A percentile compares a stretch with the other conserved stretches of the same genome.
Evolutionary conservation across 1,284 basidiomycete genomes (phyloP).

Genomic region (Austroboletus rostrupii): DNA sequence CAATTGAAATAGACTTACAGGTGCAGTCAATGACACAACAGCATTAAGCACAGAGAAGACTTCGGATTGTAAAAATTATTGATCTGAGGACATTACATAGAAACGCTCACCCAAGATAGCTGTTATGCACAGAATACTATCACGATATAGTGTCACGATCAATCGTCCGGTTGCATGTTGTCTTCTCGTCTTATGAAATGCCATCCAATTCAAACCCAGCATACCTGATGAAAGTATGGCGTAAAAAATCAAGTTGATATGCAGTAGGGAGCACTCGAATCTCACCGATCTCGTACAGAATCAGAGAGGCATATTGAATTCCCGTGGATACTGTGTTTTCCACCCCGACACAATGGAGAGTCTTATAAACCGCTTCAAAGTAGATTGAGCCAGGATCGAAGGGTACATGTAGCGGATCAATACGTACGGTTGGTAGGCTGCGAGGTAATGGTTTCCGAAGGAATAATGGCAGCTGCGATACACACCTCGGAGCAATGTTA

Average conservation of each 20-base stretch:
- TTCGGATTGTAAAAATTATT: constrained; percentile 2
- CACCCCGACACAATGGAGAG: constrained; percentile 11
- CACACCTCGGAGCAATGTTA: constrained; percentile 7
- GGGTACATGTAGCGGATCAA: background rate
- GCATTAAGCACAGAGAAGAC: constrained; percentile 21
- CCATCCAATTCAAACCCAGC: constrained; percentile 18
- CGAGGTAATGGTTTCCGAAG: constrained; percentile 11
- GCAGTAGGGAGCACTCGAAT: background rate
- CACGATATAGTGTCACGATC: constrained; percentile 18
- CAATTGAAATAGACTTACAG: constrained; percentile 5
- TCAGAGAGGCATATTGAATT: constrained; percentile 11
- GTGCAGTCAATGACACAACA: constrained; percentile 7
- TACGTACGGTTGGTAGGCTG: constrained; percentile 8
- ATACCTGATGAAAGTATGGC: constrained; percentile 12
- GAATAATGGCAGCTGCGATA: constrained; percentile 6
- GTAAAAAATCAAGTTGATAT: background rate
- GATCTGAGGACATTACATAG: background rate
- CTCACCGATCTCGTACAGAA: constrained; percentile 19
- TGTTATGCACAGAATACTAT: constrained; percentile 20
- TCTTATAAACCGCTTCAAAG: constrained; percentile 12
- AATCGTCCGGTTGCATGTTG: constrained; percentile 10
- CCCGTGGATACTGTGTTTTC: constrained; percentile 6
- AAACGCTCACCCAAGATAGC: constrained; percentile 13
- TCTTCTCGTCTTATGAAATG: constrained; percentile 16
- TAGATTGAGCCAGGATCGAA: background rate